A percentile compares a stretch with the other conserved stretches of the same genome.
These are phyloP conservation scores for Aspergillus glaucus DNA, from an alignment of 2,329 filamentous ascomycete genomes.

Conservation along the genomic window DNA sequence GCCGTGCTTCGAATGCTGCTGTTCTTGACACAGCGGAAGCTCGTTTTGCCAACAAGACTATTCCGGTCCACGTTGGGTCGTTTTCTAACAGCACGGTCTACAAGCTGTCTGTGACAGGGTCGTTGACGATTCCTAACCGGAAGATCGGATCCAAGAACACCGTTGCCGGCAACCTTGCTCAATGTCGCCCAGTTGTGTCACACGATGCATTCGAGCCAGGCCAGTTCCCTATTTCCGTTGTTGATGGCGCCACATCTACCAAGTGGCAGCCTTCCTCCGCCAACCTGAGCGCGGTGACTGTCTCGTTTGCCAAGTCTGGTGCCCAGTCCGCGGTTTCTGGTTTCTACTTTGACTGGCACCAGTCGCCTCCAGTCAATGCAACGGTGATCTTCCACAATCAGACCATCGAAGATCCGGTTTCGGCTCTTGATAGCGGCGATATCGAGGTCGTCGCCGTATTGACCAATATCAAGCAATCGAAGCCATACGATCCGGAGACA, in stretches of 20 bases:
- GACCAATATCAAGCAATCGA: constrained; percentile 29
- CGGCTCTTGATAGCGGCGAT: constrained; percentile 5
- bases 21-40: constrained; percentile 48
- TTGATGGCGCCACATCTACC: constrained; percentile 61
- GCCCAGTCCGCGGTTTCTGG: constrained; percentile 28
- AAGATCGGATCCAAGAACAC: constrained; percentile 51
- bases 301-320: constrained; percentile 45
- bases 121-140: constrained; percentile 54
- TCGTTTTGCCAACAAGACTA: constrained; percentile 48
- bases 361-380: constrained; percentile 49
- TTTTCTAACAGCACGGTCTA: constrained; percentile 39
- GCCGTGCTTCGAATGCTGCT: constrained; percentile 41
- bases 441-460: constrained; percentile 20
- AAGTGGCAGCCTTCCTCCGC: constrained; percentile 59
- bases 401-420: constrained; percentile 20
- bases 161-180: constrained; percentile 54
- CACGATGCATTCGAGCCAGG: constrained; percentile 49
- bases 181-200: constrained; percentile 54
- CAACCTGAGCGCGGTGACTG: constrained; percentile 48
- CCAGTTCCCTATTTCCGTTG: constrained; percentile 62
- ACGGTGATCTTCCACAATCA: constrained; percentile 51
- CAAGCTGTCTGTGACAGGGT: constrained; percentile 43
- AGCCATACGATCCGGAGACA: constrained; percentile 30
- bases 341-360: constrained; percentile 57
- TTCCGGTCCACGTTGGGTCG: constrained; percentile 54